phyloP scores from a whole-genome alignment of 768 basidiomycete species.

The Rhodotorula paludigena region DNA sequence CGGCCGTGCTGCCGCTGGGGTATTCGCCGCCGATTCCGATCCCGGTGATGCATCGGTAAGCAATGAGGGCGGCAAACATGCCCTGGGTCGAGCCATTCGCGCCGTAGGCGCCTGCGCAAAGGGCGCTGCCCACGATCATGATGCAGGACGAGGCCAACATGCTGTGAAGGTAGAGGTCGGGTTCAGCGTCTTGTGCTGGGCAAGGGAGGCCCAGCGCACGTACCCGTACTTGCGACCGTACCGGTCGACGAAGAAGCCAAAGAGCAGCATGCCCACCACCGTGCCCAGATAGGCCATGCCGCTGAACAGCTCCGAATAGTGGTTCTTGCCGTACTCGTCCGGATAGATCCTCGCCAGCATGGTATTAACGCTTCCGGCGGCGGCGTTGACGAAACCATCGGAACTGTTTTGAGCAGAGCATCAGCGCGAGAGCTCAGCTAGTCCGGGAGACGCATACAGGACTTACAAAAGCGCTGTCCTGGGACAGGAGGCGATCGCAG shows the following conservation, averaged over 20 bases:
- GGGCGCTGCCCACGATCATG: slow-evolving; percentile 31
- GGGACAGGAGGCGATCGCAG: no score
- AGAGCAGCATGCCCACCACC: slow-evolving; percentile 74
- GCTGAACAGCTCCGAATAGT: slow-evolving; percentile 57
- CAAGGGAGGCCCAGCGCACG: background rate
- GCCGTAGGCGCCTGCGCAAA: slow-evolving; percentile 69
- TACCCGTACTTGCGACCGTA: slow-evolving; percentile 61
- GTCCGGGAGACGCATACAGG: no score
- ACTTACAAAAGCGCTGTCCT: no score
- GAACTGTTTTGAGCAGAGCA: no score
- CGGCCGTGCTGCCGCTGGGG: slow-evolving; percentile 75
- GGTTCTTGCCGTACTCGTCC: slow-evolving; percentile 49
- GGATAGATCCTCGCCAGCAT: slow-evolving; percentile 65
- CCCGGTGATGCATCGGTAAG: slow-evolving; percentile 79
- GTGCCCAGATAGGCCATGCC: slow-evolving; percentile 74
- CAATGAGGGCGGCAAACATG: slow-evolving; percentile 69
- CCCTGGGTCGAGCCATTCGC: slow-evolving; percentile 66
- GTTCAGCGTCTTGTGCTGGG: background rate
- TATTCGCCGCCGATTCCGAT: slow-evolving; percentile 49
- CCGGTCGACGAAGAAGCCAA: slow-evolving; percentile 50
- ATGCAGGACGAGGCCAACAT: slow-evolving; percentile 57
- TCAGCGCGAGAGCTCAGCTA: no score
- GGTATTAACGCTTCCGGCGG: slow-evolving; percentile 24
- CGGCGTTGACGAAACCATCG: no score
- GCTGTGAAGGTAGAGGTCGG: background rate